Conservation (phyloP, 1,139 yeast species). For the Lodderomyces oxycetoniae region DNA sequence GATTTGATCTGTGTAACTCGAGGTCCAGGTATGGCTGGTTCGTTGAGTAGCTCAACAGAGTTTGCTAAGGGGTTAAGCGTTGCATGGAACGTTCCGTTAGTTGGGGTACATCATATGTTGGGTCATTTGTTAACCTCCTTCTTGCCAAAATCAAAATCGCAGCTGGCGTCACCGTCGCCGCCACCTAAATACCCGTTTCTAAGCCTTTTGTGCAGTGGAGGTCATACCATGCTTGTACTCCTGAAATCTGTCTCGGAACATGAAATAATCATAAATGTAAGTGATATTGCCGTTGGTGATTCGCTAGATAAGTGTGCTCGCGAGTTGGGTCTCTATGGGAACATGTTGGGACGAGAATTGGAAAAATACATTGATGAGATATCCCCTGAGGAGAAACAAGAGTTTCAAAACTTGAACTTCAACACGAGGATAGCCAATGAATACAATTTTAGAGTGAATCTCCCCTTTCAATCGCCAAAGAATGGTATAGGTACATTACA, state of each 20-base stretch:
- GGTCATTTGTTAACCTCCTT: slow-evolving; percentile 82
- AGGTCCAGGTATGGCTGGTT: slow-evolving; percentile 97
- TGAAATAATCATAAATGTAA: slow-evolving; percentile 66
- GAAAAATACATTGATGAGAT: slow-evolving; percentile 51
- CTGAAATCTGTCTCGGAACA: slow-evolving; percentile 61
- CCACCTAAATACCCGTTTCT: slow-evolving; percentile 70
- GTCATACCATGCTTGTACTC: slow-evolving; percentile 85
- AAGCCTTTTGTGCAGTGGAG: slow-evolving; percentile 84
- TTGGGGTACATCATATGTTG: slow-evolving; percentile 96
- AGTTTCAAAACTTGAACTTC: slow-evolving; percentile 21
- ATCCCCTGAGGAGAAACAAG: slow-evolving; percentile 17
- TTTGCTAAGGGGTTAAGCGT: slow-evolving; percentile 79
- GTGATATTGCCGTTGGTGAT: slow-evolving; percentile 92
- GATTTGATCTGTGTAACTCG: slow-evolving; percentile 85
- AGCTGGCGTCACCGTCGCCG: slow-evolving; percentile 19
- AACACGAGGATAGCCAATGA: slow-evolving; percentile 20
- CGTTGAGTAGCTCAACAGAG: slow-evolving; percentile 76
- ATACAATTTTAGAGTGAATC: slow-evolving; percentile 25
- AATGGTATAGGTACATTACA: slow-evolving; percentile 29
- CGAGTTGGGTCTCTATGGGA: slow-evolving; percentile 72
- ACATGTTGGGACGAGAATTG: slow-evolving; percentile 80
- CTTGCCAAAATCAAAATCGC: slow-evolving; percentile 26
- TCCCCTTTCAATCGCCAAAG: slow-evolving; percentile 35
- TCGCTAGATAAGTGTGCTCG: slow-evolving; percentile 91
- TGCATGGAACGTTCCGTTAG: slow-evolving; percentile 70